Evolutionary conservation across 345 rosid species (phyloP).

Genomic region (Acer campestre): DNA sequence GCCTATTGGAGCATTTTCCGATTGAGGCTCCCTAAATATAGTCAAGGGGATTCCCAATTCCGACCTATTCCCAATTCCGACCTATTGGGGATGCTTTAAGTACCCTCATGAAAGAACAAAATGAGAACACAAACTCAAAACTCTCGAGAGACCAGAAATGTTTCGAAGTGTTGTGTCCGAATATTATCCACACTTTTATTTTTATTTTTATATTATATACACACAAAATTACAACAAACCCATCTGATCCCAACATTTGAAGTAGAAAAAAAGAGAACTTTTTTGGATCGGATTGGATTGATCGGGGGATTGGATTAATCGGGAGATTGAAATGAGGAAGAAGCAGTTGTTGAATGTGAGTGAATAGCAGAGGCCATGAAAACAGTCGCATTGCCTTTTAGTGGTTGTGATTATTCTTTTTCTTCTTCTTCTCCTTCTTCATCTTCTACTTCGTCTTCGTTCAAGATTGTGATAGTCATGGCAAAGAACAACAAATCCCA

Average conservation of each 20-base stretch:
- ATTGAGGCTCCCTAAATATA: too few relatives aligned
- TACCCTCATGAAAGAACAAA: background rate
- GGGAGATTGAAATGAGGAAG: slow-evolving; percentile 10
- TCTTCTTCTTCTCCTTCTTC: background rate
- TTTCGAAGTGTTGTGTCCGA: background rate
- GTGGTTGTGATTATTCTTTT: background rate
- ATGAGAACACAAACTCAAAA: background rate
- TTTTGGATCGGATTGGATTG: background rate
- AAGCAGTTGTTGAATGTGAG: background rate
- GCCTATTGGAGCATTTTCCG: too few relatives aligned
- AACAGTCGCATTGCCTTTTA: slow-evolving; percentile 1
- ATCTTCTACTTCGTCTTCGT: slow-evolving; percentile 27
- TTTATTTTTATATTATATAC: too few relatives aligned
- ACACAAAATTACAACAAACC: background rate
- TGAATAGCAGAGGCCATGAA: slow-evolving; percentile 9
- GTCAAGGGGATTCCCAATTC: too few relatives aligned
- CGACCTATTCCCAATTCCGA: too few relatives aligned
- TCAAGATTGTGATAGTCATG: slow-evolving; percentile 40
- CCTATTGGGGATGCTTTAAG: too few relatives aligned
- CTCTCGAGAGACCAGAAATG: background rate
- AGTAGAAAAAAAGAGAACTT: background rate
- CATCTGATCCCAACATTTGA: background rate
- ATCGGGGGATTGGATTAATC: background rate
- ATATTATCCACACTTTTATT: background rate
- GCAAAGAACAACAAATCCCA: slow-evolving; percentile 49